Conservation (phyloP, 2,329 filamentous ascomycete species). For the Falciphora oryzae region DNA sequence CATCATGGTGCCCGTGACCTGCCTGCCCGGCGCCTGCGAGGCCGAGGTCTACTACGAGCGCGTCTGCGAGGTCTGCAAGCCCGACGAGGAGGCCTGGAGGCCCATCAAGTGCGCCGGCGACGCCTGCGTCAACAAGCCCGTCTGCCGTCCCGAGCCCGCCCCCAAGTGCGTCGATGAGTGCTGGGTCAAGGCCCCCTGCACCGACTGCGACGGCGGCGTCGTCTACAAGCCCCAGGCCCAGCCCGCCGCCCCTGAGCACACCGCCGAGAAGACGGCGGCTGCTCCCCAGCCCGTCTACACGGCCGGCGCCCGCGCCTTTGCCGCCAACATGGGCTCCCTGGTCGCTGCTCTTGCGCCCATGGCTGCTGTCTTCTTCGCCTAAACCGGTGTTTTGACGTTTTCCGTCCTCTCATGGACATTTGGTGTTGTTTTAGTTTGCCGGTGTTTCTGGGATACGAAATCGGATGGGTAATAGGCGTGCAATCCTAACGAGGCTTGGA, state of each 20-base stretch:
- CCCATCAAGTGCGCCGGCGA: conserved; percentile 6
- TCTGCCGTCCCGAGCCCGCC: conserved; percentile 5
- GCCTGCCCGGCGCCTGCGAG: conserved; percentile 1
- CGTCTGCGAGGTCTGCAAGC: conserved; percentile 4
- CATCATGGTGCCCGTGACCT: conserved; percentile 5
- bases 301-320: neutral
- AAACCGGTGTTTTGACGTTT: neutral
- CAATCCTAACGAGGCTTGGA: neutral
- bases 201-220: conserved; percentile 3
- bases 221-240: conserved; percentile 4
- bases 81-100: neutral
- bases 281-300: neutral
- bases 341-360: neutral
- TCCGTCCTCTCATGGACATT: neutral
- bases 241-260: neutral
- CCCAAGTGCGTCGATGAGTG: conserved; percentile 2
- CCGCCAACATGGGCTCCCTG: neutral
- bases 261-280: neutral
- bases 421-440: neutral
- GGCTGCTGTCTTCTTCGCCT: neutral
- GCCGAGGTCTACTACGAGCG: conserved; percentile 1
- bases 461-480: neutral
- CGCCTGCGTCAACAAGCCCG: conserved; percentile 3
- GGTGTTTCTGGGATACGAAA: neutral
- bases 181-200: conserved; percentile 4